Evolutionary conservation across 805 yeast species (phyloP).

Genomic region (Priceomyces melissophilus): DNA sequence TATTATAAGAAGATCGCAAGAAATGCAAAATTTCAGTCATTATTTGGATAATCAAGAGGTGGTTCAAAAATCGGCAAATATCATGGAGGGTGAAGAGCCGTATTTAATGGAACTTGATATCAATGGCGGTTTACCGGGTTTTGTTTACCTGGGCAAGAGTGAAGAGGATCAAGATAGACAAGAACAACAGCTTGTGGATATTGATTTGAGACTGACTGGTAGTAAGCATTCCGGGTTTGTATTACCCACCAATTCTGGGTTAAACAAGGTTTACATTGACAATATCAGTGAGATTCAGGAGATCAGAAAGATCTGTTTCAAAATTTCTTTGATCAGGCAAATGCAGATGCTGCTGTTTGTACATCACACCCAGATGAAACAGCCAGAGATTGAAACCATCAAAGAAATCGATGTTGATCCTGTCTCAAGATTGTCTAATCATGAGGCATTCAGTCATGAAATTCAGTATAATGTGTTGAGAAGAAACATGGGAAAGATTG

Average conservation of each 20-base stretch:
- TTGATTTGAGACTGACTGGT: conserved; percentile 23
- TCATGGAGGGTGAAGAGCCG: conserved; percentile 55
- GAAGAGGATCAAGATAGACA: conserved; percentile 36
- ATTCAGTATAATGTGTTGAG: conserved; percentile 65
- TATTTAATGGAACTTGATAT: conserved; percentile 81
- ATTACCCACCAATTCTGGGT: conserved; percentile 47
- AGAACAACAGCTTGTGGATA: conserved; percentile 36
- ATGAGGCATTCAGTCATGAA: conserved; percentile 56
- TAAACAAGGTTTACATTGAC: conserved; percentile 54
- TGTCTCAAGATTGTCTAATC: conserved; percentile 67
- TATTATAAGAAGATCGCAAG: conserved; percentile 57
- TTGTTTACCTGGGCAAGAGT: conserved; percentile 51
- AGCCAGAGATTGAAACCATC: conserved; percentile 62
- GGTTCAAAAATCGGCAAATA: conserved; percentile 41
- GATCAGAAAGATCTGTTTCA: conserved; percentile 82
- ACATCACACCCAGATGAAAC: conserved; percentile 68
- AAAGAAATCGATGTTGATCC: conserved; percentile 78
- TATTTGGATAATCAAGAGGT: conserved; percentile 40
- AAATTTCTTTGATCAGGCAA: conserved; percentile 80
- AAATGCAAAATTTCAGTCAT: conserved; percentile 60
- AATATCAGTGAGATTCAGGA: conserved; percentile 83
- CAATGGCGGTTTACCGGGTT: conserved; percentile 72
- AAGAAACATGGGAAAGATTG: conserved; percentile 68
- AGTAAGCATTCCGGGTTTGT: conserved; percentile 29
- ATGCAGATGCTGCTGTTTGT: conserved; percentile 81